Percentiles rank a stretch among this genome's conserved stretches.
phyloP scores from a whole-genome alignment of 768 basidiomycete genomes.

The Lanmaoa rubissima region DNA sequence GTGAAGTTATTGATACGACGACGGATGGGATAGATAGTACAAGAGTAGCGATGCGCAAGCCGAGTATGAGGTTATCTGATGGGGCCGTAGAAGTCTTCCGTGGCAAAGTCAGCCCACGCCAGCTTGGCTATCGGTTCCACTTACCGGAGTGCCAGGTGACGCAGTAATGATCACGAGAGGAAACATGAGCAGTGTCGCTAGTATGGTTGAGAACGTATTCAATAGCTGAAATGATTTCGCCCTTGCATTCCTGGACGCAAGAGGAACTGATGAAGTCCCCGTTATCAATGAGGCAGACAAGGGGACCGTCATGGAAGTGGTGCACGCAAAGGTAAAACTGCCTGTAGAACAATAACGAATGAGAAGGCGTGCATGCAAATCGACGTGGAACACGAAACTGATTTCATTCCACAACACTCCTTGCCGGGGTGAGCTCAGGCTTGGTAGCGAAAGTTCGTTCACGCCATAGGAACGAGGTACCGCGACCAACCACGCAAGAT shows the following conservation, averaged over 20 bases:
- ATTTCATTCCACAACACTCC: constrained; percentile 63
- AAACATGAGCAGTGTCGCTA: constrained; percentile 51
- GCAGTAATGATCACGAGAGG: constrained; percentile 58
- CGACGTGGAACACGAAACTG: constrained; percentile 41
- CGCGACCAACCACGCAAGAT: constrained; percentile 58
- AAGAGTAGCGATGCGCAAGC: constrained; percentile 51
- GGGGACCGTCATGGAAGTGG: constrained; percentile 62
- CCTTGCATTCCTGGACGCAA: constrained; percentile 40
- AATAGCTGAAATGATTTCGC: constrained; percentile 59
- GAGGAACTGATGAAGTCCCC: constrained; percentile 10
- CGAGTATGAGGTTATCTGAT: constrained; percentile 18
- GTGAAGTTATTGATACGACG: constrained; percentile 52
- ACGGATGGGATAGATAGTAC: constrained; percentile 58
- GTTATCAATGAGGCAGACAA: constrained; percentile 61
- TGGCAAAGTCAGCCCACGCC: constrained; percentile 12
- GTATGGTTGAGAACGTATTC: constrained; percentile 46
- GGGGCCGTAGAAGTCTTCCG: constrained; percentile 6
- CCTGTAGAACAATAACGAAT: constrained; percentile 35
- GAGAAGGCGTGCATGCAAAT: background rate
- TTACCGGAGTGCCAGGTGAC: constrained; percentile 41
- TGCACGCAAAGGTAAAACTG: constrained; percentile 60
- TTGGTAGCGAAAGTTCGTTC: constrained; percentile 38
- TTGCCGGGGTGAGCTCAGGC: constrained; percentile 37
- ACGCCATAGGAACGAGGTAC: constrained; percentile 51
- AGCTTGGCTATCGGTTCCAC: constrained; percentile 28